Conservation (phyloP, 73 alveolate species). For the Symbiodinium natans region DNA sequence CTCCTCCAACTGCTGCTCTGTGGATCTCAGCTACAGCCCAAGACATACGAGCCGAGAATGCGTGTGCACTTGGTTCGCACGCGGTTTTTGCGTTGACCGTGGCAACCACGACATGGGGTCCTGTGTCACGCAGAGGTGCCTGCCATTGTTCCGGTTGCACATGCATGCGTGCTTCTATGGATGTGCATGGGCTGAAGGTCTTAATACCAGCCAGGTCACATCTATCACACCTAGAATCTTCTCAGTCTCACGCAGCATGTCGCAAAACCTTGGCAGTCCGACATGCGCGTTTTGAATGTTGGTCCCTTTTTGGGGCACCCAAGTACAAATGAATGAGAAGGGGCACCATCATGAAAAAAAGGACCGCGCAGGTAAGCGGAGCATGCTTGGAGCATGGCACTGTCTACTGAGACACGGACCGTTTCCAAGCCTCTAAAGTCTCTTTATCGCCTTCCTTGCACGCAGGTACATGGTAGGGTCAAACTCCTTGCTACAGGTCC, state of each 20-base stretch:
- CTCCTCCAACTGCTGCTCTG: not conserved
- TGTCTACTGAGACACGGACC: not conserved
- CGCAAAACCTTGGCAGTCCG: constrained; percentile 36
- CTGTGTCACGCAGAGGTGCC: constrained; percentile 83
- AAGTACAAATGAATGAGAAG: too few relatives aligned
- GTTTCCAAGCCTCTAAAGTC: constrained; percentile 73
- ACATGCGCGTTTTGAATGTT: too few relatives aligned
- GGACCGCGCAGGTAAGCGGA: too few relatives aligned
- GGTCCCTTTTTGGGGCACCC: too few relatives aligned
- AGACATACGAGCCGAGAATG: not conserved
- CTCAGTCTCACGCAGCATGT: constrained; percentile 64
- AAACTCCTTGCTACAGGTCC: not conserved
- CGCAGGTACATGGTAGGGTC: not conserved
- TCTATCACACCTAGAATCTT: constrained; percentile 68
- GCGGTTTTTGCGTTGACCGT: not conserved
- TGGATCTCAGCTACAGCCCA: not conserved
- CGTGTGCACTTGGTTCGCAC: not conserved
- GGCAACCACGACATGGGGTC: not conserved
- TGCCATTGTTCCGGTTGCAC: not conserved
- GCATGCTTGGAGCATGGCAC: too few relatives aligned
- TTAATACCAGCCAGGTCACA: constrained; percentile 18
- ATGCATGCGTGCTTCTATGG: not conserved
- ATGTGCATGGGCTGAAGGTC: too few relatives aligned
- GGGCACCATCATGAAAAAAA: too few relatives aligned
- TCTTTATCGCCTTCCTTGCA: constrained; percentile 35